phyloP scores from a whole-genome alignment of 78 protist genomes.

The Speleostelium caveatum region DNA sequence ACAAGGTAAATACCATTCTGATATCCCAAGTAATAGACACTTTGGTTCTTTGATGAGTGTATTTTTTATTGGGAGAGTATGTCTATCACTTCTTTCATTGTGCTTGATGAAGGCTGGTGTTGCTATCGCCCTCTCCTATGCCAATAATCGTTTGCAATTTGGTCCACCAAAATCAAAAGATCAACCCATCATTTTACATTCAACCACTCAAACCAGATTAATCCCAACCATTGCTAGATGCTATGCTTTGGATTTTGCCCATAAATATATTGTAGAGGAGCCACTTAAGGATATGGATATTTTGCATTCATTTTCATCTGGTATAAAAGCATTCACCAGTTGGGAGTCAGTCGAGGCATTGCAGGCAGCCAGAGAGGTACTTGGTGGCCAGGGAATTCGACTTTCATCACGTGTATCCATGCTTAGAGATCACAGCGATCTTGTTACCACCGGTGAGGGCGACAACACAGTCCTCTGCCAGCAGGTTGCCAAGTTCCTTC shows the following conservation, averaged over 20 bases:
- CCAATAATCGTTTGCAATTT: conserved; percentile 78
- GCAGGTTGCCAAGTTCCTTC: conserved; percentile 66
- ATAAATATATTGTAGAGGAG: background rate
- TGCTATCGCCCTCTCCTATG: conserved; percentile 39
- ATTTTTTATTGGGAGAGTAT: conserved; percentile 72
- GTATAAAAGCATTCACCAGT: conserved; percentile 86
- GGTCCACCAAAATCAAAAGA: background rate
- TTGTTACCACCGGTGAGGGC: conserved; percentile 75
- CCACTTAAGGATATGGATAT: conserved; percentile 5
- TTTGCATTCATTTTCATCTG: conserved; percentile 32
- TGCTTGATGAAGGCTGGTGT: conserved; percentile 26
- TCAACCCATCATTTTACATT: conserved; percentile 34
- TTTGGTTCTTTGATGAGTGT: conserved; percentile 75
- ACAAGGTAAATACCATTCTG: conserved; percentile 58
- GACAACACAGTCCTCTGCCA: conserved; percentile 74
- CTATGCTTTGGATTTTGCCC: conserved; percentile 38
- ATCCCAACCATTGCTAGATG: conserved; percentile 50
- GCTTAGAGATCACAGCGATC: conserved; percentile 39
- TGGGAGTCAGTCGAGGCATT: conserved; percentile 71
- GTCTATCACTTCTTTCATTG: conserved; percentile 28
- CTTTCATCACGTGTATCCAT: conserved; percentile 29
- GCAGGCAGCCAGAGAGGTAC: conserved; percentile 75
- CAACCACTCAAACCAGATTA: conserved; percentile 40
- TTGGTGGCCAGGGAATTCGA: conserved; percentile 93
- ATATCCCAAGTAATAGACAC: conserved; percentile 50